phyloP scores from a whole-genome alignment of 495 filamentous ascomycete genomes.

The Lasiosphaeria miniovina region DNA sequence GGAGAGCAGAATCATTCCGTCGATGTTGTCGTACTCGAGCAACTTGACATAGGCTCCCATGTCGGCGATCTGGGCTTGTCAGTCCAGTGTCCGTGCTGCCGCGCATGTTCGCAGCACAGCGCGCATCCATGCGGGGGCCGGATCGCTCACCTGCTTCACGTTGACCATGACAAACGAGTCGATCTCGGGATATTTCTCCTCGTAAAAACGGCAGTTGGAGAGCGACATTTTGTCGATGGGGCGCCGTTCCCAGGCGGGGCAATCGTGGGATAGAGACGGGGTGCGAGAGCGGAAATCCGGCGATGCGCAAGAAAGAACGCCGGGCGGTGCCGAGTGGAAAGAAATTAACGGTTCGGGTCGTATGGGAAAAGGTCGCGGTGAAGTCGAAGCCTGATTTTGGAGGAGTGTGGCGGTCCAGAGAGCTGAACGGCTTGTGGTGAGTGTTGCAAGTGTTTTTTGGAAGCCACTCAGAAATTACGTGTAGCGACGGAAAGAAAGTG shows the following conservation, averaged over 20 bases:
- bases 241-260: slow-evolving; percentile 15
- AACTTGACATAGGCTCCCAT: slow-evolving; percentile 99
- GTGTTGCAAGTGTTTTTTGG: slow-evolving; percentile 27
- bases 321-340: not conserved
- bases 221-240: slow-evolving; percentile 70
- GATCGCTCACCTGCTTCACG: slow-evolving; percentile 74
- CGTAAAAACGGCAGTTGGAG: slow-evolving; percentile 98
- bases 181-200: slow-evolving; percentile 87
- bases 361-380: not conserved
- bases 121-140: not conserved
- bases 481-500: slow-evolving; percentile 17
- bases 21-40: slow-evolving; percentile 98
- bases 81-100: slow-evolving; percentile 14
- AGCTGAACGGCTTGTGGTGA: not conserved
- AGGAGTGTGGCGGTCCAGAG: slow-evolving; percentile 1
- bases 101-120: not conserved
- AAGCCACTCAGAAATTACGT: slow-evolving; percentile 27
- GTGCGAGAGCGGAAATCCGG: not conserved
- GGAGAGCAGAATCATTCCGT: slow-evolving; percentile 98
- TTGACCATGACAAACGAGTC: slow-evolving; percentile 99
- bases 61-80: slow-evolving; percentile 76
- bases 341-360: not conserved
- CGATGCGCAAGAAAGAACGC: slow-evolving; percentile 6
- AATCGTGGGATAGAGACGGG: slow-evolving; percentile 11
- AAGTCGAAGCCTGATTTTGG: slow-evolving; percentile 1